These are phyloP conservation scores for Candida bentonensis DNA, from an alignment of 805 yeast species.

Conservation along the genomic window DNA sequence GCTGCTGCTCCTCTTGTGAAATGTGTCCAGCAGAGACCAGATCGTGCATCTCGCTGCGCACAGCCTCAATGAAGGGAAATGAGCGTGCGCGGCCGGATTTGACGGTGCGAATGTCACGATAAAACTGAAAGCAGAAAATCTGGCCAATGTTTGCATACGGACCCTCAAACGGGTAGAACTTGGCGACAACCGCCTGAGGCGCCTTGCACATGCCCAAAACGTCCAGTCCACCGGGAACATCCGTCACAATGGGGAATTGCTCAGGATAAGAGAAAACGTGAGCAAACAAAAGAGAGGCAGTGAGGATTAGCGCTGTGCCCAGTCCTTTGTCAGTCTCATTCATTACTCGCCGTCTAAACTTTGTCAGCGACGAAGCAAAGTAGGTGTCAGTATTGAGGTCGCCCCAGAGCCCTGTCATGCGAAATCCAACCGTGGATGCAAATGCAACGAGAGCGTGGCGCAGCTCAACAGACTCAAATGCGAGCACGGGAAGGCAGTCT, in stretches of 20 bases:
- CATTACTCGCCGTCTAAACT: background rate
- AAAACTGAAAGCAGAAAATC: background rate
- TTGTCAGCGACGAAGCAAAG: background rate
- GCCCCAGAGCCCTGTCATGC: background rate
- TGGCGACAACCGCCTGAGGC: background rate
- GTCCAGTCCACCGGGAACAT: background rate
- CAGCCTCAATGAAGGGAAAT: background rate
- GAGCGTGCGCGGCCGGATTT: background rate
- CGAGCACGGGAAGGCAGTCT: background rate
- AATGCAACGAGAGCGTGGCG: background rate
- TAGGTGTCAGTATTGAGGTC: background rate
- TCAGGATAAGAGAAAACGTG: background rate
- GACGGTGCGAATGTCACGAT: background rate
- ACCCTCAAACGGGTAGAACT: background rate
- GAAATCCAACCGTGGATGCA: background rate
- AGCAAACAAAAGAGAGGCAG: background rate
- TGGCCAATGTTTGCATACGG: background rate
- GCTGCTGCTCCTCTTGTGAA: background rate
- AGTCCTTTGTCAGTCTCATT: background rate
- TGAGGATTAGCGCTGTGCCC: background rate
- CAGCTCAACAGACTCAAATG: background rate
- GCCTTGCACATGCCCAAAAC: background rate
- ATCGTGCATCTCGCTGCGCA: background rate
- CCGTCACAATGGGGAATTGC: background rate
- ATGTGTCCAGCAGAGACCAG: background rate